Evolutionary conservation across 1,284 basidiomycete genomes (phyloP).

Genomic region (Coniferiporia sulphurascens): DNA sequence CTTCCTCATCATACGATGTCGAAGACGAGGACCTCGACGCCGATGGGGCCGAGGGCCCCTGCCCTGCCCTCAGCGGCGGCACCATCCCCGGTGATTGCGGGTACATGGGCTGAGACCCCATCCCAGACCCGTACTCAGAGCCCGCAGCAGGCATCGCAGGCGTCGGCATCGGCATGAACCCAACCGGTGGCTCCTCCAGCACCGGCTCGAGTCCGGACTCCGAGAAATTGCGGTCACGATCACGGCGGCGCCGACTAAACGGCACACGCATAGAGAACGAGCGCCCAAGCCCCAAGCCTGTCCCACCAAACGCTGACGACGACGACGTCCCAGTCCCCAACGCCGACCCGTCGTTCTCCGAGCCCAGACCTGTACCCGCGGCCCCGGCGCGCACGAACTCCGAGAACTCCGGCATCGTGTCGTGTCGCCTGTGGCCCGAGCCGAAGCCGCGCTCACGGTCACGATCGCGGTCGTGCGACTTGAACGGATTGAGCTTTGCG

Average conservation of each 20-base stretch:
- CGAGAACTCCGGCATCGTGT: constrained; percentile 9
- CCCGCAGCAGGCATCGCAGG: neutral
- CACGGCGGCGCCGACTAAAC: constrained; percentile 1
- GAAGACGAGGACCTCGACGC: neutral
- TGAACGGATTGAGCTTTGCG: constrained; percentile 14
- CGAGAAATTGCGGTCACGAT: too few species aligned
- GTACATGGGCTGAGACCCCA: neutral
- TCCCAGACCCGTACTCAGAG: neutral
- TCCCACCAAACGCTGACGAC: neutral
- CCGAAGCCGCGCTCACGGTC: neutral
- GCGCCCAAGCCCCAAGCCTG: neutral
- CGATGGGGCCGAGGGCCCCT: neutral
- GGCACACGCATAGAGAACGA: constrained; percentile 1
- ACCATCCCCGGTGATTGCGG: constrained; percentile 1
- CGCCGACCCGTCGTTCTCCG: neutral
- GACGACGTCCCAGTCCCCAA: neutral
- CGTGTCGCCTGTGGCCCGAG: constrained; percentile 9
- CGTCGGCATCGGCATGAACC: constrained; percentile 4
- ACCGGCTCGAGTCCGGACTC: neutral
- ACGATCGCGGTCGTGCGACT: neutral
- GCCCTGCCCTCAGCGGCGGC: neutral
- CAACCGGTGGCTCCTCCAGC: constrained; percentile 2
- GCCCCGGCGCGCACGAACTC: neutral
- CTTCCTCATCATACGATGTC: neutral
- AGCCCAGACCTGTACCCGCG: neutral